These are phyloP conservation scores for Cladophialophora psammophila DNA, from an alignment of 2,329 filamentous ascomycete species.

Conservation along the genomic window DNA sequence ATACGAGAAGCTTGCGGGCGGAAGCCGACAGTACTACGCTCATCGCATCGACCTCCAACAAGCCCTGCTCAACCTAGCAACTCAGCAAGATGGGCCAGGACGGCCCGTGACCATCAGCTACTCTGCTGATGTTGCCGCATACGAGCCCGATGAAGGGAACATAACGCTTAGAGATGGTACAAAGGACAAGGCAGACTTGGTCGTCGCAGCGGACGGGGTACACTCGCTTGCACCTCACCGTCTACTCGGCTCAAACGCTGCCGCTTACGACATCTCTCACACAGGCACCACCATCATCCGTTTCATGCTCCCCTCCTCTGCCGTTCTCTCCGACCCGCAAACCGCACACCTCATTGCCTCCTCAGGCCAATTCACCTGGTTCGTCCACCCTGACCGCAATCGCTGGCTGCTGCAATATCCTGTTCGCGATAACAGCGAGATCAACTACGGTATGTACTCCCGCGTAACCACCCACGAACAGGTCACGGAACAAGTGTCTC, in stretches of 20 bases:
- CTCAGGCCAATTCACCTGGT: constrained; percentile 3
- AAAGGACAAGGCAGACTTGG: not conserved
- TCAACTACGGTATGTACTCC: constrained; percentile 3
- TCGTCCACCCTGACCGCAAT: constrained; percentile 5
- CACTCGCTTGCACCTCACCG: constrained; percentile 3
- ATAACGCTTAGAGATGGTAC: constrained; percentile 3
- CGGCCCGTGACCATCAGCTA: not conserved
- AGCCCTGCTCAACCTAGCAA: not conserved
- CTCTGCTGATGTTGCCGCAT: not conserved
- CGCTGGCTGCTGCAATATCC: constrained; percentile 7
- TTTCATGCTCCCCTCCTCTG: not conserved
- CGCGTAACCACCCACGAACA: not conserved
- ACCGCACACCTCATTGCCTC: not conserved
- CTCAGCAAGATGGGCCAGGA: not conserved
- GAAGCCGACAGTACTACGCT: not conserved
- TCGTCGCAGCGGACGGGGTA: constrained; percentile 7
- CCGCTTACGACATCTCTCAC: not conserved
- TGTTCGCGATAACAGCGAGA: not conserved
- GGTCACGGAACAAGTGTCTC: not conserved
- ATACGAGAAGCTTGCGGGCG: not conserved
- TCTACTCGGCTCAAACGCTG: not conserved
- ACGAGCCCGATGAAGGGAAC: not conserved
- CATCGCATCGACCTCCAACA: constrained; percentile 11
- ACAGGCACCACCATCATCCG: not conserved
- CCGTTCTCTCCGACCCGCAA: not conserved